phyloP scores from a whole-genome alignment of 1,284 basidiomycete species.

The Testicularia cyperi region DNA sequence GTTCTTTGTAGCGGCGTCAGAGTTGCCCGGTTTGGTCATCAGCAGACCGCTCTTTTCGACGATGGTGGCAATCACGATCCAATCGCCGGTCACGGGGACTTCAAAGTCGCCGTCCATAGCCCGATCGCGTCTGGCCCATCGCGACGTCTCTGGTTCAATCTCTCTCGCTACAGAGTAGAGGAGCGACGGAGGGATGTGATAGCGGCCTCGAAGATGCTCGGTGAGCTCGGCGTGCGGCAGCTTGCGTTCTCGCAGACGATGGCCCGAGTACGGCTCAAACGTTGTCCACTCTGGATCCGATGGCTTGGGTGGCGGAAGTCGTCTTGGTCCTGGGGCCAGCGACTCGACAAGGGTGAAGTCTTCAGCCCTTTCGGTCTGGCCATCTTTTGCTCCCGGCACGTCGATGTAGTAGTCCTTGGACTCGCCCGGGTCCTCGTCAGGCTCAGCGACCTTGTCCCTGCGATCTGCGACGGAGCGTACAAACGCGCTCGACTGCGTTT shows the following conservation, averaged over 20 bases:
- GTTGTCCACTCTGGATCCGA: conserved; percentile 29
- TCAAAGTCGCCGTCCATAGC: conserved; percentile 68
- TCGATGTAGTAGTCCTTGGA: too few relatives aligned
- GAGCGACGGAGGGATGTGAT: conserved; percentile 79
- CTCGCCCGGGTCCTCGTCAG: neutral
- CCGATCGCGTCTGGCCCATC: neutral
- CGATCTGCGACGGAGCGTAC: too few relatives aligned
- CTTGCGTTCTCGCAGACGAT: conserved; percentile 73
- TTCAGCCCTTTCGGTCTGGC: conserved; percentile 7
- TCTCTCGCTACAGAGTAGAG: conserved; percentile 70
- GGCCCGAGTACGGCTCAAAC: conserved; percentile 37
- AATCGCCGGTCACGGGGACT: conserved; percentile 86
- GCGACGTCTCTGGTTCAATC: neutral
- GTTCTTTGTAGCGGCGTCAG: neutral
- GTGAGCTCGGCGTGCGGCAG: conserved; percentile 76
- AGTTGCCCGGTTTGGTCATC: conserved; percentile 60
- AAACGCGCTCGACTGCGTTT: too few relatives aligned
- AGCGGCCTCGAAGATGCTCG: conserved; percentile 79
- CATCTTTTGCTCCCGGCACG: too few relatives aligned
- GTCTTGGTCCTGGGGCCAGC: conserved; percentile 14
- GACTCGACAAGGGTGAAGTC: conserved; percentile 18
- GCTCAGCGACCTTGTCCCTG: too few relatives aligned
- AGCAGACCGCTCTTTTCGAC: conserved; percentile 77
- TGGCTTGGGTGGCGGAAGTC: conserved; percentile 12
- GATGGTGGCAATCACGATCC: conserved; percentile 84